Conservation (phyloP, 2,329 filamentous ascomycete species). For the Fonsecaea nubica region DNA sequence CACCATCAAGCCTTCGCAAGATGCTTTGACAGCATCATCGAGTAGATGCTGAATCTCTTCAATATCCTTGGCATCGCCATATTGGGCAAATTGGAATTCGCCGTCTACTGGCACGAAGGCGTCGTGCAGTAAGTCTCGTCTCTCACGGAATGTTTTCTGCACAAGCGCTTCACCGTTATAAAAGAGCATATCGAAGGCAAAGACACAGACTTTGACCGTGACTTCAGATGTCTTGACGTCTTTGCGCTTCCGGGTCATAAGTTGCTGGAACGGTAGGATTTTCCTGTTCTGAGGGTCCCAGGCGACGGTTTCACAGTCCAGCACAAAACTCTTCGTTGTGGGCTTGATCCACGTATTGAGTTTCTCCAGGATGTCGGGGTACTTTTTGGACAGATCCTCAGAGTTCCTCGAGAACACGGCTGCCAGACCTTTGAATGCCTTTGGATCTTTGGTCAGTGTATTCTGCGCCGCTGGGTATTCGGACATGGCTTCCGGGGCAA, state of each 20-base stretch:
- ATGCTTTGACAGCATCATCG: conserved; percentile 93
- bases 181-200: conserved; percentile 93
- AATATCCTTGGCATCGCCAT: conserved; percentile 83
- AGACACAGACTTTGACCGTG: conserved; percentile 95
- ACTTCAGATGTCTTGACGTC: conserved; percentile 95
- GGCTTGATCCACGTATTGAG: conserved; percentile 87
- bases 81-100: conserved; percentile 88
- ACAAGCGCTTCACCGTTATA: conserved; percentile 90
- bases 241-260: conserved; percentile 98
- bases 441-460: conserved; percentile 67
- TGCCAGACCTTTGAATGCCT: conserved; percentile 69
- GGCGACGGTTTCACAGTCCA: conserved; percentile 98
- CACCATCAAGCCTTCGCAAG: conserved; percentile 97
- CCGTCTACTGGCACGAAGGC: conserved; percentile 82
- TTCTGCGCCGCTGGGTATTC: conserved; percentile 69
- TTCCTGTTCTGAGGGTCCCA: conserved; percentile 97
- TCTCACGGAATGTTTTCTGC: conserved; percentile 82
- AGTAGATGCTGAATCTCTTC: conserved; percentile 92
- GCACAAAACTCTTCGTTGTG: conserved; percentile 89
- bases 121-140: conserved; percentile 73
- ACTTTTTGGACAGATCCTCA: conserved; percentile 95
- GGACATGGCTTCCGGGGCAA: conserved; percentile 77
- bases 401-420: conserved; percentile 98
- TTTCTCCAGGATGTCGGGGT: conserved; percentile 91
- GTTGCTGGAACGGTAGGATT: conserved; percentile 92